Evolutionary conservation across 768 basidiomycete genomes (phyloP).

Genomic region (Kwoniella bestiolae): DNA sequence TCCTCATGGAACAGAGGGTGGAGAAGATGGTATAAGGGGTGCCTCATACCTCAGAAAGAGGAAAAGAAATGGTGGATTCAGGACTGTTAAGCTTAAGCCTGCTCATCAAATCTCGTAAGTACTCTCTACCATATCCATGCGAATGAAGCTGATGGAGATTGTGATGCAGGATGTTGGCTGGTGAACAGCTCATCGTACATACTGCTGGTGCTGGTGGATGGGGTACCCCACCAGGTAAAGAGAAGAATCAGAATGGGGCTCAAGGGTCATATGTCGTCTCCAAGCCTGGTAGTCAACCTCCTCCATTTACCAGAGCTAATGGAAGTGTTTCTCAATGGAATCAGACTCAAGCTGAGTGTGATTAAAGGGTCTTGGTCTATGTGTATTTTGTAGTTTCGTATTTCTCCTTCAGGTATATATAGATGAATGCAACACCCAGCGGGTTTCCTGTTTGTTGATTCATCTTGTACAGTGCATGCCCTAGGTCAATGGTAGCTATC

Average conservation of each 20-base stretch:
- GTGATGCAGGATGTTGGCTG: conserved; percentile 19
- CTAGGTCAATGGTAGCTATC: too few species aligned
- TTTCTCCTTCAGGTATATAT: neutral
- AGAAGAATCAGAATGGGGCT: neutral
- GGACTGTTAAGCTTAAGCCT: conserved; percentile 23
- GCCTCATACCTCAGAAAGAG: conserved; percentile 24
- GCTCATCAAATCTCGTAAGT: conserved; percentile 22
- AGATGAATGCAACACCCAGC: too few species aligned
- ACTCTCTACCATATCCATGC: neutral
- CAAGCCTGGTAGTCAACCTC: conserved; percentile 23
- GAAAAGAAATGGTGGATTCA: conserved; percentile 20
- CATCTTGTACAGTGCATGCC: too few species aligned
- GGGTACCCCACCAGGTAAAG: conserved; percentile 20
- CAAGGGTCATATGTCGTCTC: conserved; percentile 2
- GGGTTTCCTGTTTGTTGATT: too few species aligned
- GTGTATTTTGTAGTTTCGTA: neutral
- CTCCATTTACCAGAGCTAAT: conserved; percentile 32
- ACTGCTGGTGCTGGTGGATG: conserved; percentile 50
- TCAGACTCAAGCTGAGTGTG: conserved; percentile 31
- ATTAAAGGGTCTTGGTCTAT: conserved; percentile 6
- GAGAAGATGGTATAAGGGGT: conserved; percentile 32
- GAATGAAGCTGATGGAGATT: conserved; percentile 3
- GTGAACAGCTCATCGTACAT: conserved; percentile 31
- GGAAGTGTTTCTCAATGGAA: conserved; percentile 33
- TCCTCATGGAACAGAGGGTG: conserved; percentile 60